Evolutionary conservation across 73 alveolate species (phyloP), one percentile per base, ranked within the genome.

Genomic region (Paramecium bursaria): DNA sequence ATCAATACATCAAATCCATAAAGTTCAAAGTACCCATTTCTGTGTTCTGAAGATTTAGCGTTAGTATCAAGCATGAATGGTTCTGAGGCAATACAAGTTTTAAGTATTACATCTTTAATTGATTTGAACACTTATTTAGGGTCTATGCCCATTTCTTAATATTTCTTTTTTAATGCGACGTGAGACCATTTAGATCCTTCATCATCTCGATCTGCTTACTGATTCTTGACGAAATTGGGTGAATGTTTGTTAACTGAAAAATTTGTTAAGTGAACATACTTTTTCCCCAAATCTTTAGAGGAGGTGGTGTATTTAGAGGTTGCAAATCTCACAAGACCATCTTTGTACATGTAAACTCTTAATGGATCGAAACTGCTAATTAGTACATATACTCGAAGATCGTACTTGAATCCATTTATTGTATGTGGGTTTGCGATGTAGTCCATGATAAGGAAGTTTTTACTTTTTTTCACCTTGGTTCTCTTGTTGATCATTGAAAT

Each of bases 281-380:
- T 73, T 44, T 91, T 91, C 2, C 85, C 74, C 15, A 91, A 31
- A 46, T 85, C 91, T 26, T 89, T 75, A 1, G 91, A 76, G 49
- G 48, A 74, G 13, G 88, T 73, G 19, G 90, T 50, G 27, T 94
- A 95, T 57, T 92, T 86, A 54, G 92, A 95, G 0, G 99, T 95
- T 0, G 99, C 99, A 88, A 95, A 95, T 75, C 99, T 80, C 1
- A 89, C 97, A 30, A 95, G 74, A 11, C 99, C 99, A 61, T 95
- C 96, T 77, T 94, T 86, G 75, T 92, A 95, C 55, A 95, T 60
- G 87, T 94, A 95, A 7, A 95, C 88, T 88, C 95, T 93, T 33
- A 95, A 85, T 26, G 99, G 99, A 52, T 95, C 95, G 74, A 86
- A 95, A 52, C 96, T 85, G 0, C 96, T 86, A 25, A 95, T 96